A percentile compares a stretch with the other conserved stretches of the same genome.
Conservation (phyloP, 306 rosid genomes). For the Cucurbita argyrosperma region DNA sequence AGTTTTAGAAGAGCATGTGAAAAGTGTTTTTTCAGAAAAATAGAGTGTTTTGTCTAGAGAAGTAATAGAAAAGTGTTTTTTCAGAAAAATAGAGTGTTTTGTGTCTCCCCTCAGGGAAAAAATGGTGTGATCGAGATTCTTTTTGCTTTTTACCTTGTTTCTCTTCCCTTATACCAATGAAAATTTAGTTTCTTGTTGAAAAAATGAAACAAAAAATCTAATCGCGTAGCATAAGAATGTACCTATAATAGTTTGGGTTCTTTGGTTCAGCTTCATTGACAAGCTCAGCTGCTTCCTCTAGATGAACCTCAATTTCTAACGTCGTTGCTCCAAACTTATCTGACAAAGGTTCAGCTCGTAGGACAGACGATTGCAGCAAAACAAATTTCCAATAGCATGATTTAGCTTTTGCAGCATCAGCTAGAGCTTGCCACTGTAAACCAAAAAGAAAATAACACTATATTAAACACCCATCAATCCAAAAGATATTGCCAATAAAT, state of each 20-base stretch:
- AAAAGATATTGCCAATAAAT: background rate
- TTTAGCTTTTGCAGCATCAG: slow-evolving; percentile 65
- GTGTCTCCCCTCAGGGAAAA: too few relatives aligned
- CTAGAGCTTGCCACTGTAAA: slow-evolving; percentile 73
- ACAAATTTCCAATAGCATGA: slow-evolving; percentile 87
- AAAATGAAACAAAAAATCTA: background rate
- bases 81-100: too few relatives aligned
- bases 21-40: too few relatives aligned
- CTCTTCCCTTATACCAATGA: background rate
- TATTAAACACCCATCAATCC: background rate
- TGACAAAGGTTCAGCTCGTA: slow-evolving; percentile 65
- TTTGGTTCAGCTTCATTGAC: slow-evolving; percentile 47
- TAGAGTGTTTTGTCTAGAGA: too few relatives aligned
- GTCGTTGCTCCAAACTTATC: slow-evolving; percentile 47
- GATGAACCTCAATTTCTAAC: slow-evolving; percentile 68
- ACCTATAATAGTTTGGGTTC: slow-evolving; percentile 84
- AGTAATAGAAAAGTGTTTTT: too few relatives aligned
- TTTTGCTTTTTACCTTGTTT: too few relatives aligned
- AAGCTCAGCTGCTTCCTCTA: slow-evolving; percentile 98
- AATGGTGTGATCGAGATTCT: too few relatives aligned
- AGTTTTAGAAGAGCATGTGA: too few relatives aligned
- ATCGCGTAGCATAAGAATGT: background rate
- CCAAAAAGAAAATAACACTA: background rate
- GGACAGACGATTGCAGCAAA: slow-evolving; percentile 63
- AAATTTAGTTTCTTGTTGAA: background rate